phyloP scores from a whole-genome alignment of 1,284 basidiomycete genomes.

The Malassezia obtusa region DNA sequence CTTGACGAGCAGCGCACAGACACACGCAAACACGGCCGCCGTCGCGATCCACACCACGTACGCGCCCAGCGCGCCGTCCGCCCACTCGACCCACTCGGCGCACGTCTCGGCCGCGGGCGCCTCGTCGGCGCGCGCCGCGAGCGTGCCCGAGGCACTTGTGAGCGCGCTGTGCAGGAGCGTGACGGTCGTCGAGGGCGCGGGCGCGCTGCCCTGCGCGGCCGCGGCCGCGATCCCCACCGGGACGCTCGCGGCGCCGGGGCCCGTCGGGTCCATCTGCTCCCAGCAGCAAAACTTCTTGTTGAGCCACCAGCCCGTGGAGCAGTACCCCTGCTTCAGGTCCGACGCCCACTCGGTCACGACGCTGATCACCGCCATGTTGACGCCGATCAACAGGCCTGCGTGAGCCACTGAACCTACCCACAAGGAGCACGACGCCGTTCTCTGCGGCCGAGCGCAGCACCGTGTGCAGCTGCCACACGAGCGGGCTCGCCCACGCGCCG shows the following conservation, averaged over 20 bases:
- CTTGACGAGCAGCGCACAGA: constrained; percentile 70
- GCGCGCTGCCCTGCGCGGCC: constrained; percentile 22
- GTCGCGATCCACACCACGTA: constrained; percentile 72
- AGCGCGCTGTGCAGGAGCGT: constrained; percentile 8
- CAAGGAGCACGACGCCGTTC: constrained; percentile 40
- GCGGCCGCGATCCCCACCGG: constrained; percentile 11
- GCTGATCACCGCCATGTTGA: constrained; percentile 87
- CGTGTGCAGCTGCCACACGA: constrained; percentile 14
- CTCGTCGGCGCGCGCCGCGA: neutral
- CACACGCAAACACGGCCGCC: constrained; percentile 16
- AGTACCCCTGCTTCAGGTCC: constrained; percentile 94
- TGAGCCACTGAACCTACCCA: constrained; percentile 21
- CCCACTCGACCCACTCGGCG: constrained; percentile 88
- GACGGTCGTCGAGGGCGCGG: constrained; percentile 19
- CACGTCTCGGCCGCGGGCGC: constrained; percentile 56
- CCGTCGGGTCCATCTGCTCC: constrained; percentile 54
- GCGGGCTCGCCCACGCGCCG: neutral
- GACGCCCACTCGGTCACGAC: constrained; percentile 97
- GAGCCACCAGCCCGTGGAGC: constrained; percentile 93
- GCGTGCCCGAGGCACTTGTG: neutral
- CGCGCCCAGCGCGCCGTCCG: constrained; percentile 61
- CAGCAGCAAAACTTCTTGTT: constrained; percentile 97
- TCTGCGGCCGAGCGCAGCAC: constrained; percentile 33
- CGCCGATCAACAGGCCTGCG: constrained; percentile 75
- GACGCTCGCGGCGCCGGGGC: constrained; percentile 26